Evolutionary conservation across 768 basidiomycete species (phyloP), one percentile per base, ranked within the genome.

Genomic region (Tylopilus balloui): DNA sequence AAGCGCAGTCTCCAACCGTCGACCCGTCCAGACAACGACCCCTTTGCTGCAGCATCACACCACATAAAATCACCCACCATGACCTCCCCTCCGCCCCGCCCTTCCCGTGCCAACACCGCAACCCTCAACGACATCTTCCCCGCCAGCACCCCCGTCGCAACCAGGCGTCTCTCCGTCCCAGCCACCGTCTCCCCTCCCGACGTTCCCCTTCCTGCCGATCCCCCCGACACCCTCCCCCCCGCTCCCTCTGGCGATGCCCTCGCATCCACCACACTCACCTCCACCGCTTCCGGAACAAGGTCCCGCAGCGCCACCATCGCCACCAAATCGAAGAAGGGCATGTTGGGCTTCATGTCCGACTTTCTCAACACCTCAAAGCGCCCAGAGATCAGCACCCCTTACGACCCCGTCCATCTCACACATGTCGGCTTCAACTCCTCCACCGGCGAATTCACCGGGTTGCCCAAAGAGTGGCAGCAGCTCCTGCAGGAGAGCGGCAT

Each of bases 391-490:
- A 92, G 90, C 66, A 94, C 93, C 0, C 96, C 96, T 0, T 98
- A 95, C 67, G 96, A 99, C 70, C 96, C 96, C 27, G 95, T 98
- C 32, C 95, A 98, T 73, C 86, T 99, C 62, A 98, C 96, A 3
- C 96, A 99, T 66, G 96, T 99, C 65, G 95, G 95, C 51, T 98
- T 97, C 82, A 97, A 99, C 69, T 90, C 91, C 6, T 95, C 92
- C 48, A 98, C 95, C 0, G 96, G 96, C 50, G 95, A 99, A 71
- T 98, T 94, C 72, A 93, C 92, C 9, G 96, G 96, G 3, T 77
- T 99, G 27, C 96, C 96, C 3, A 95, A 95, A 69, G 95, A 98
- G 73, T 99, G 96, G 96, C 96, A 99, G 64, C 92, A 97, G 67
- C 78, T 97, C 6, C 71, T 99, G 41, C 91, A 92, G 69, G 93